Evolutionary conservation across 1,284 basidiomycete genomes (phyloP).

Genomic region (Microbotryum lychnidis-dioicae): DNA sequence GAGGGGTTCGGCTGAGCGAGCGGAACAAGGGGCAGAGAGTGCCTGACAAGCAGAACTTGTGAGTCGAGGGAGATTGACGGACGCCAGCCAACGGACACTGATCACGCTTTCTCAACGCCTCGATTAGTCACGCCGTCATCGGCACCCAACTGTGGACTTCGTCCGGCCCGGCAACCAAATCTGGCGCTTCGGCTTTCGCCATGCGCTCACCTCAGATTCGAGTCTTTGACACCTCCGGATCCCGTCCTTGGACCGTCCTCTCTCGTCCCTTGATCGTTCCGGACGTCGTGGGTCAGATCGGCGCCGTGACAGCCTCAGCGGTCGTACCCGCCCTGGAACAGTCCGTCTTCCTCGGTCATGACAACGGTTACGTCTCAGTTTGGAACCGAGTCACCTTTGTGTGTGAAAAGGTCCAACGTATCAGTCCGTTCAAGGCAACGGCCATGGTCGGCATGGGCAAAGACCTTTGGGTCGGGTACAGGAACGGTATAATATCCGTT

Average conservation of each 20-base stretch:
- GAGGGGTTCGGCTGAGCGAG: constrained; percentile 43
- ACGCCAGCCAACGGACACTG: no score
- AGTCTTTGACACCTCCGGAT: constrained; percentile 55
- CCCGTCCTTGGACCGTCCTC: constrained; percentile 24
- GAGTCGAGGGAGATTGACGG: no score
- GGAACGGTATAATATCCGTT: constrained; percentile 73
- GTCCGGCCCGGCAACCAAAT: constrained; percentile 43
- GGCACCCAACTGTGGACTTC: constrained; percentile 70
- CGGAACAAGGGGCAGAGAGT: constrained; percentile 59
- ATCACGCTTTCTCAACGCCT: no score
- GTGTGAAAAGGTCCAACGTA: constrained; percentile 56
- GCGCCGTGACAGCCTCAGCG: constrained; percentile 71
- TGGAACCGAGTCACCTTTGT: constrained; percentile 49
- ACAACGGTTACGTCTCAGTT: constrained; percentile 75
- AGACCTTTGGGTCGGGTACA: constrained; percentile 62
- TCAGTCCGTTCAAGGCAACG: constrained; percentile 68
- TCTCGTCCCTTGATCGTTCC: constrained; percentile 29
- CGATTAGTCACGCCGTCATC: constrained; percentile 50
- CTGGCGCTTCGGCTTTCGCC: constrained; percentile 42
- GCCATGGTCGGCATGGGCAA: constrained; percentile 70
- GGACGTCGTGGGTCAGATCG: constrained; percentile 43
- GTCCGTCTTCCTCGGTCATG: constrained; percentile 79
- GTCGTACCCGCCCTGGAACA: constrained; percentile 61
- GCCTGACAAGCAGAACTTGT: constrained; percentile 69
- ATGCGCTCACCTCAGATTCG: constrained; percentile 60